Conservation (phyloP, 768 basidiomycete genomes). For the Pleurotus tuber-regium region DNA sequence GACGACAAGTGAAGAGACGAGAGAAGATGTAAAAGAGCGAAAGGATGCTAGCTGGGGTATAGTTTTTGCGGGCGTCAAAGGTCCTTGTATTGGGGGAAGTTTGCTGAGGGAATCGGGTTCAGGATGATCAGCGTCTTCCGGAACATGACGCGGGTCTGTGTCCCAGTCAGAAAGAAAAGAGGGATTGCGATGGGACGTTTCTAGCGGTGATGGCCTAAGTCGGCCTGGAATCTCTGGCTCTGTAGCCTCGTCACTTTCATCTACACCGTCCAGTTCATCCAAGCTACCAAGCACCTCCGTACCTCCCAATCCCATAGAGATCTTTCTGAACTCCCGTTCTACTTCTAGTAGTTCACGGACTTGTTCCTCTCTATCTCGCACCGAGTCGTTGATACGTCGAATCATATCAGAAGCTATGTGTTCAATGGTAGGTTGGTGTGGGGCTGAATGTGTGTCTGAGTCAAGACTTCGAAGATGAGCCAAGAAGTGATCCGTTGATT, state of each 20-base stretch:
- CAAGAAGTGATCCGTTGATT: slow-evolving; percentile 77
- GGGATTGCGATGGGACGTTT: slow-evolving; percentile 19
- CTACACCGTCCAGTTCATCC: slow-evolving; percentile 52
- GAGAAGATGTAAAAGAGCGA: slow-evolving; percentile 70
- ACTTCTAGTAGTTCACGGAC: slow-evolving; percentile 74
- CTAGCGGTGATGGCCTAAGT: slow-evolving; percentile 14
- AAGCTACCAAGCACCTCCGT: slow-evolving; percentile 67
- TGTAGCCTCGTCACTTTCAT: slow-evolving; percentile 29
- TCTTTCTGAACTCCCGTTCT: slow-evolving; percentile 77
- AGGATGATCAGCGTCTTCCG: slow-evolving; percentile 46
- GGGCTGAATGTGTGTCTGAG: slow-evolving; percentile 37
- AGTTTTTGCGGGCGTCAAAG: slow-evolving; percentile 55
- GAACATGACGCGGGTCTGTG: slow-evolving; percentile 47
- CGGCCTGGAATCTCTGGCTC: slow-evolving; percentile 20
- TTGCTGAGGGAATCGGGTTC: slow-evolving; percentile 52
- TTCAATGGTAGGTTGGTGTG: slow-evolving; percentile 58
- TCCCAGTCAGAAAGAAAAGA: slow-evolving; percentile 58
- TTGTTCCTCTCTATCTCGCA: slow-evolving; percentile 77
- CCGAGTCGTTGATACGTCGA: slow-evolving; percentile 70
- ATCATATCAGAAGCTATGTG: slow-evolving; percentile 73
- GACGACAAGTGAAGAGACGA: slow-evolving; percentile 70
- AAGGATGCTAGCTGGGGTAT: slow-evolving; percentile 69
- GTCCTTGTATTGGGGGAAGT: slow-evolving; percentile 45
- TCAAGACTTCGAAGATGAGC: slow-evolving; percentile 70
- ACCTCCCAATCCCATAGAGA: slow-evolving; percentile 76